Base-by-base conservation (phyloP, 2,329 filamentous ascomycete genomes). In the Apiospora aurea region DNA sequence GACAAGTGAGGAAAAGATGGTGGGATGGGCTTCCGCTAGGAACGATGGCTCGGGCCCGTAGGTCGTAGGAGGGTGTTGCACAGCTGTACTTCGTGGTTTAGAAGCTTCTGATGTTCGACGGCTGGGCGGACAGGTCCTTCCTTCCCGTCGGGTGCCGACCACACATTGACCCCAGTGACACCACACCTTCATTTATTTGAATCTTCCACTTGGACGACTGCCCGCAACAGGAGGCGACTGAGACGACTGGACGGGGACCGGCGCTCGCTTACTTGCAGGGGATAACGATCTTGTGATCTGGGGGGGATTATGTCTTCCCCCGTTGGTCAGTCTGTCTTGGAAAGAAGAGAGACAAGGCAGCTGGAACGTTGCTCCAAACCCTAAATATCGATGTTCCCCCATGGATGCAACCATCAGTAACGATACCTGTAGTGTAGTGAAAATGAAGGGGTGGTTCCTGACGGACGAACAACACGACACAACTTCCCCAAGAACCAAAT, bases 361-460 rank as follows among this genome's bases (percentile, higher is more conserved):
- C 57, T 38, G 29, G 34, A 64, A 64, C 57, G 57, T 64, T 64
- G 57, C 57, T 64, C 57, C 57, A 64, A 61, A 41, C 57, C 57
- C 57, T 64, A 64, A 64, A 53, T 53, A 14, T 29, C 26, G 26
- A 29, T 24, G 24, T 1, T 57, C 13, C 29, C 26, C 26, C 6
- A 18, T 34, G 53, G 53, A 41, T 64, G 57, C 57, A 64, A 41
- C 34, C 34, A 64, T 18, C 57, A 64, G 57, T 41, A 10, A 64
- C 53, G 53, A 34, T 10, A 61, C 51, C 14, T 3, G 51, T 2
- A 11, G 53, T 38, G 4, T 2, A 11, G 53, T 38, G 4, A 11
- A 53, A 38, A 29, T 38, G 53, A 38, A 61, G 16, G 53, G 53
- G 7, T 21, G 24, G 13, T 34, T 10, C 51, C 8, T 61, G 53